Evolutionary conservation across 129 eudicot species (phyloP).

Genomic region (Smallanthus sonchifolius): DNA sequence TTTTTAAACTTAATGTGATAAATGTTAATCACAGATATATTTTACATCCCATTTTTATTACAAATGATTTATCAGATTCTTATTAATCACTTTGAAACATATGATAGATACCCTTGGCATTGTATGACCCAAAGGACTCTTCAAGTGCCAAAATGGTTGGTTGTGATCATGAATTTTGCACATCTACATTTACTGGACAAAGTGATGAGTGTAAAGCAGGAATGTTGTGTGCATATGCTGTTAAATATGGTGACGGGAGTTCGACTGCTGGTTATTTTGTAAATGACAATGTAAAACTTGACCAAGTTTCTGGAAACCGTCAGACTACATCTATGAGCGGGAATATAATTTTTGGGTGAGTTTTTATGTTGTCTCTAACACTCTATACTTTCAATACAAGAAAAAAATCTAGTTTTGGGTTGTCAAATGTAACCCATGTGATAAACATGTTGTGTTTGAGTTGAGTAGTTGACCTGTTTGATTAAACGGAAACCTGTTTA

Average conservation of each 20-base stretch:
- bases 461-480: background rate
- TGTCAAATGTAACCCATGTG: no score
- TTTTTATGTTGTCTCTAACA: constrained; percentile 8
- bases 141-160: constrained; percentile 46
- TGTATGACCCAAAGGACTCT: constrained; percentile 64
- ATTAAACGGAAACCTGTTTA: no score
- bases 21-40: background rate
- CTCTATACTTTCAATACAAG: background rate
- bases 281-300: constrained; percentile 41
- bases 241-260: constrained; percentile 95
- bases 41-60: background rate
- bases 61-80: background rate
- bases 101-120: constrained; percentile 46
- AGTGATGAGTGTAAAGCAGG: constrained; percentile 56
- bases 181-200: constrained; percentile 27
- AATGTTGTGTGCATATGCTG: constrained; percentile 56
- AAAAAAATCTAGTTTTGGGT: background rate
- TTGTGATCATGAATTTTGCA: constrained; percentile 71
- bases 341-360: constrained; percentile 80
- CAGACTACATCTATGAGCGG: constrained; percentile 54
- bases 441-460: no score
- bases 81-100: background rate
- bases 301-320: constrained; percentile 55
- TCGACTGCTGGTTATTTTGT: constrained; percentile 72
- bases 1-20: no score